A percentile compares a stretch with the other conserved stretches of the same genome.
Conservation (phyloP, 1,284 basidiomycete genomes). For the Trametes sp. region DNA sequence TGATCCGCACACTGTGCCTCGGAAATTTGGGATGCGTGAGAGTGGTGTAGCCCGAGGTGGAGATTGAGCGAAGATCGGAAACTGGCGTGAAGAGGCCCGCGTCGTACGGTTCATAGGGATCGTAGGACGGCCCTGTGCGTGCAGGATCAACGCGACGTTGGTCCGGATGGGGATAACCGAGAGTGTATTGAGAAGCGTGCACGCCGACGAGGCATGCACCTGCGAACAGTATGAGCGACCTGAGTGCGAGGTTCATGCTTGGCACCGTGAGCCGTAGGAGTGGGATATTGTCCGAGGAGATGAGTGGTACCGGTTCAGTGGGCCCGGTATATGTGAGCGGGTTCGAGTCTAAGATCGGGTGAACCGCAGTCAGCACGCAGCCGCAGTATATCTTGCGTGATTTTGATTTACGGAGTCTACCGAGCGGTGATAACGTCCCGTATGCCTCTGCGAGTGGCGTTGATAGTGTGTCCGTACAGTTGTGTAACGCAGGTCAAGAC, state of each 20-base stretch:
- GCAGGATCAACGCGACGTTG: not conserved
- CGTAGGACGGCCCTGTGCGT: not conserved
- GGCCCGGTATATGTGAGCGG: not conserved
- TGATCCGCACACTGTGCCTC: constrained; percentile 58
- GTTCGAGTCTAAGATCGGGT: not conserved
- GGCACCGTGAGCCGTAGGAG: not conserved
- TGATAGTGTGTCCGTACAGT: not conserved
- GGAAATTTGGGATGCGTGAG: constrained; percentile 62
- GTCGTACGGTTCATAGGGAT: constrained; percentile 15
- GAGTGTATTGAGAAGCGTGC: not conserved
- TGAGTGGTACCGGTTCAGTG: not conserved
- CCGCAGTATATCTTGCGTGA: not conserved
- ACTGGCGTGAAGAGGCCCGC: constrained; percentile 18
- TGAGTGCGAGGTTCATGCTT: not conserved
- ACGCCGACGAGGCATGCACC: not conserved
- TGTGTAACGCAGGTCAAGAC: too few species aligned
- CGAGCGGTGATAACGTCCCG: not conserved
- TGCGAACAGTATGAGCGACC: not conserved
- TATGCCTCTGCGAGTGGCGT: not conserved
- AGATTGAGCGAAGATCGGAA: constrained; percentile 48
- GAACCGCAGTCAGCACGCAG: not conserved
- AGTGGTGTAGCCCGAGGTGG: constrained; percentile 50
- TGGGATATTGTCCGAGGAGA: constrained; percentile 3
- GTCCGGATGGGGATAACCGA: not conserved
- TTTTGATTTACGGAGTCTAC: not conserved